Evolutionary conservation across 805 yeast species (phyloP), one percentile per base, ranked within the genome.

Genomic region (Priceomyces carsonii): DNA sequence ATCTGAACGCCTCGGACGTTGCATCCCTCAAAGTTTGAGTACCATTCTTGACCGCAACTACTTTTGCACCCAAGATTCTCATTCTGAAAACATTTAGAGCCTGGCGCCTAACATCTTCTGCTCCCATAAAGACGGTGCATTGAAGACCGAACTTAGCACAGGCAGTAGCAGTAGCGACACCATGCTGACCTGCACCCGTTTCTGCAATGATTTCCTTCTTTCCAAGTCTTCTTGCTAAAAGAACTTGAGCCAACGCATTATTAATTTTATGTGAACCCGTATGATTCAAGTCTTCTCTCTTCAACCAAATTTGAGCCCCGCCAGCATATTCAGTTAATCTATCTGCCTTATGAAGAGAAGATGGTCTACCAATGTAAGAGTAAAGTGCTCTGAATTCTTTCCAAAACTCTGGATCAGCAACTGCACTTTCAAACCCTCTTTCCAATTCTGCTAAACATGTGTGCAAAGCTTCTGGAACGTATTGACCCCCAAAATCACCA

Each of bases 401-500:
- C 99, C 99, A 93, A 74, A 93, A 93, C 22, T 64, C 55, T 24
- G 89, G 93, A 63, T 93, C 99, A 18, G 90, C 87, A 46, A 82
- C 81, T 13, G 97, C 96, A 27, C 71, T 75, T 57, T 85, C 90
- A 59, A 90, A 95, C 3, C 88, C 97, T 35, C 59, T 69, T 68
- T 93, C 99, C 39, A 93, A 75, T 66, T 93, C 95, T 43, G 80
- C 77, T 50, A 93, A 73, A 69, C 98, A 91, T 28, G 95, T 78
- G 64, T 90, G 91, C 54, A 93, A 69, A 15, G 95, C 87, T 70
- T 93, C 99, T 25, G 99, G 99, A 26, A 93, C 99, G 57, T 88
- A 93, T 69, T 93, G 99, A 41, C 99, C 99, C 59, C 99, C 99
- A 57, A 88, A 95, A 32, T 80, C 89, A 54, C 98, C 99, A 52